Evolutionary conservation across 2,329 filamentous ascomycete genomes (phyloP).

Genomic region (Hymenoscyphus scutula): DNA sequence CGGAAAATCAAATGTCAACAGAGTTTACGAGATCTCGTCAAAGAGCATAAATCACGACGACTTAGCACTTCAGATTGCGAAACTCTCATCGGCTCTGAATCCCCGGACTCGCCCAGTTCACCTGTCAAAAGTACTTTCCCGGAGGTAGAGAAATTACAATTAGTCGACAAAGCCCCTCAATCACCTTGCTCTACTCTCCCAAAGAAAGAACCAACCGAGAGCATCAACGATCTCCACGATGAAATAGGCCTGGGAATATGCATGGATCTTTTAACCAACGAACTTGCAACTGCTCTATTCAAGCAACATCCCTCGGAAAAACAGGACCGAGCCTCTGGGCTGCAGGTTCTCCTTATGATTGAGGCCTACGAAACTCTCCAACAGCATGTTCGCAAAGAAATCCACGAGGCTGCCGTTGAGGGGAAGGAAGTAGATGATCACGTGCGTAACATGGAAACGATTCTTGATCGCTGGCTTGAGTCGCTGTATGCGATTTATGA

Average conservation of each 20-base stretch:
- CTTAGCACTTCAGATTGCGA: slow-evolving; percentile 19
- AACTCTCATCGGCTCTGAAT: slow-evolving; percentile 26
- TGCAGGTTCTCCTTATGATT: slow-evolving; percentile 36
- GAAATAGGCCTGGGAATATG: slow-evolving; percentile 33
- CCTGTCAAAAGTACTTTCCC: slow-evolving; percentile 10
- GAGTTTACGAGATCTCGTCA: slow-evolving; percentile 30
- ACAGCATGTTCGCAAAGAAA: slow-evolving; percentile 24
- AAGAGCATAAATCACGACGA: slow-evolving; percentile 21
- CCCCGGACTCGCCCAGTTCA: slow-evolving; percentile 15
- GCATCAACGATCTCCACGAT: slow-evolving; percentile 12
- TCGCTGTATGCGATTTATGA: slow-evolving; percentile 34
- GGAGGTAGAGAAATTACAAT: slow-evolving; percentile 9
- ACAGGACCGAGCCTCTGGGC: slow-evolving; percentile 26
- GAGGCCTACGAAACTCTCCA: slow-evolving; percentile 34
- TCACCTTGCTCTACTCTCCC: not conserved
- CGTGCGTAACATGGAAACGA: slow-evolving; percentile 22
- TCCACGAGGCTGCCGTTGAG: slow-evolving; percentile 16
- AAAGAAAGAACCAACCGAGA: slow-evolving; percentile 1
- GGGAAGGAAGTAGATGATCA: slow-evolving; percentile 19
- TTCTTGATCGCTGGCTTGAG: slow-evolving; percentile 32
- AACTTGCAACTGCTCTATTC: slow-evolving; percentile 27
- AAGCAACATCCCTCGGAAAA: slow-evolving; percentile 19
- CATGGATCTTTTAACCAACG: slow-evolving; percentile 30
- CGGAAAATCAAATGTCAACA: slow-evolving; percentile 34
- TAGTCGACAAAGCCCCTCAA: slow-evolving; percentile 4